phyloP scores from a whole-genome alignment of 768 basidiomycete genomes.

The Brasilioporus rufonigricans region DNA sequence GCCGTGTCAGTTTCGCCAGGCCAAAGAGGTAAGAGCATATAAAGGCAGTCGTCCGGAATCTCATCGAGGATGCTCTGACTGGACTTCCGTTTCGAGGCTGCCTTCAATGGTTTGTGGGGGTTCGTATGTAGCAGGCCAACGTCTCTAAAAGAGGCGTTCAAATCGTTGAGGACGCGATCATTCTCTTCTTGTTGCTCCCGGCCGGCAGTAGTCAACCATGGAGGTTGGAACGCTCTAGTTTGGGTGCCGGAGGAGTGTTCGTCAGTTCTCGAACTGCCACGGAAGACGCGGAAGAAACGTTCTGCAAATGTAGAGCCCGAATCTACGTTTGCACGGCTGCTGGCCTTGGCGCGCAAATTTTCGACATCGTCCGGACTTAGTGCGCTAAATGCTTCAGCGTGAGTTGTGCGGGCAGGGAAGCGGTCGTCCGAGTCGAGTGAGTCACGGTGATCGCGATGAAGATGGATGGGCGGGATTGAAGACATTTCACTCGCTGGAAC shows the following conservation, averaged over 20 bases:
- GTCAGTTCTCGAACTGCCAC: slow-evolving; percentile 18
- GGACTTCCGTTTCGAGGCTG: slow-evolving; percentile 17
- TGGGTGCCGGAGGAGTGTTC: slow-evolving; percentile 23
- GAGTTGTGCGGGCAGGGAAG: slow-evolving; percentile 50
- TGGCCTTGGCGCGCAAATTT: slow-evolving; percentile 36
- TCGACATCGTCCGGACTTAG: slow-evolving; percentile 55
- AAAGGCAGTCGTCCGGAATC: slow-evolving; percentile 66
- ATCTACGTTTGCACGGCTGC: slow-evolving; percentile 22
- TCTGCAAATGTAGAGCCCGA: slow-evolving; percentile 17
- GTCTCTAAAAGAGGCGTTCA: slow-evolving; percentile 76
- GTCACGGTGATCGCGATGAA: slow-evolving; percentile 23
- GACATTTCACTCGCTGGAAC: slow-evolving; percentile 10
- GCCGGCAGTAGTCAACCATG: slow-evolving; percentile 66
- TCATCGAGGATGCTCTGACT: slow-evolving; percentile 50
- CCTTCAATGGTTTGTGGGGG: slow-evolving; percentile 31
- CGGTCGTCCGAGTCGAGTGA: slow-evolving; percentile 27
- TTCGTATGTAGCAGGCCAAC: slow-evolving; percentile 71
- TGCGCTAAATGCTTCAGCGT: slow-evolving; percentile 60
- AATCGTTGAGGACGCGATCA: slow-evolving; percentile 62
- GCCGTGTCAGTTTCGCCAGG: slow-evolving; percentile 65
- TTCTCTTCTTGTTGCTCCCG: slow-evolving; percentile 66
- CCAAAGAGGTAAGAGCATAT: slow-evolving; percentile 88
- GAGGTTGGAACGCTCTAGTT: slow-evolving; percentile 40
- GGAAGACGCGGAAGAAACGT: slow-evolving; percentile 26
- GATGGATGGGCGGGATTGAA: slow-evolving; percentile 7